phyloP scores from a whole-genome alignment of 768 basidiomycete species.

The Tylopilus plumbeoviolaceoides region DNA sequence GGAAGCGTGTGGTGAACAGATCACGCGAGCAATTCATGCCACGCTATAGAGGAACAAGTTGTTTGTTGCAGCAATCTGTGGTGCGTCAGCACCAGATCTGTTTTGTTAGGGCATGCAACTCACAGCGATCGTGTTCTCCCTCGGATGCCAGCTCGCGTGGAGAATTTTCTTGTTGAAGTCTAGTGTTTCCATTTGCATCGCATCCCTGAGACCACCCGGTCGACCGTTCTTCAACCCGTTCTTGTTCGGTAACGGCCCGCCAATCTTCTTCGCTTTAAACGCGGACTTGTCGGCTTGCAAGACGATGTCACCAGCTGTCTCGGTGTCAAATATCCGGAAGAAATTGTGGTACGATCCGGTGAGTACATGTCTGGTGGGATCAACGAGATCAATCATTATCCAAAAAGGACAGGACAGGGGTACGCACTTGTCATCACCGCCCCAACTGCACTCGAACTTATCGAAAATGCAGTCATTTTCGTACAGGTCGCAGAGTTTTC shows the following conservation, averaged over 20 bases:
- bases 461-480: conserved; percentile 99
- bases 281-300: conserved; percentile 98
- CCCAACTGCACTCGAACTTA: conserved; percentile 99
- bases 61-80: conserved; percentile 84
- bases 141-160: conserved; percentile 96
- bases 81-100: conserved; percentile 6
- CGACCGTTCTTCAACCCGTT: conserved; percentile 74
- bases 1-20: neutral
- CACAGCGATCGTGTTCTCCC: conserved; percentile 97
- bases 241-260: conserved; percentile 75
- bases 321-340: conserved; percentile 98
- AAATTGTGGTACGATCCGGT: conserved; percentile 99
- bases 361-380: conserved; percentile 71
- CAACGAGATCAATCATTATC: conserved; percentile 8
- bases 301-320: conserved; percentile 82
- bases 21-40: conserved; percentile 31
- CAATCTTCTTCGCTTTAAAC: conserved; percentile 99
- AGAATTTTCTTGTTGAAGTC: conserved; percentile 98
- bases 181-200: conserved; percentile 80
- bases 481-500: conserved; percentile 96
- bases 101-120: conserved; percentile 29
- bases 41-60: conserved; percentile 35
- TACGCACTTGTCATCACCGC: conserved; percentile 90
- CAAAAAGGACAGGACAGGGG: conserved; percentile 4
- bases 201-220: conserved; percentile 65